phyloP scores from a whole-genome alignment of 2,329 filamentous ascomycete species.

The Tolypocladium ovalisporum region DNA sequence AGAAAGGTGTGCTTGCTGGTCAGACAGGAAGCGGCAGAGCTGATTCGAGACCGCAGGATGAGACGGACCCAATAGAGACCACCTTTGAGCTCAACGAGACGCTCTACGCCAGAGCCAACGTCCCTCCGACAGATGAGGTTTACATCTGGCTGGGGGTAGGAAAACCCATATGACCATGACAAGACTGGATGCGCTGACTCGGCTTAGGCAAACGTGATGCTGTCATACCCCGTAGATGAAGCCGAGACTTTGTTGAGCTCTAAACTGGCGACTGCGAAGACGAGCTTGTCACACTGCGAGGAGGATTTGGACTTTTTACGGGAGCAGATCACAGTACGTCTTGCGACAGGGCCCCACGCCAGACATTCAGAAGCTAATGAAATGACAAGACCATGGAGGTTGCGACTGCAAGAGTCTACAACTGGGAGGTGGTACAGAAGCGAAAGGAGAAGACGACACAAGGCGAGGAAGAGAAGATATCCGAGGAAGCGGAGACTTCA shows the following conservation, averaged over 20 bases:
- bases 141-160: constrained; percentile 89
- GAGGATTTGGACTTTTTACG: constrained; percentile 93
- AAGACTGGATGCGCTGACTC: not conserved
- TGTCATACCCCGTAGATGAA: constrained; percentile 84
- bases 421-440: constrained; percentile 96
- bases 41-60: constrained; percentile 22
- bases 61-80: constrained; percentile 67
- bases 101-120: constrained; percentile 76
- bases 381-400: constrained; percentile 79
- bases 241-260: constrained; percentile 67
- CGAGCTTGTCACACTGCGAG: constrained; percentile 76
- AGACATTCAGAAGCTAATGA: constrained; percentile 5
- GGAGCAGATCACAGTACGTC: constrained; percentile 84
- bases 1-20: constrained; percentile 46
- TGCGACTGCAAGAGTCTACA: constrained; percentile 93
- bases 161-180: not conserved
- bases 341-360: not conserved
- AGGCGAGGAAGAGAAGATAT: constrained; percentile 30
- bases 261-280: constrained; percentile 70
- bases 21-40: not conserved
- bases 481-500: constrained; percentile 21
- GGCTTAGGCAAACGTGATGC: constrained; percentile 83
- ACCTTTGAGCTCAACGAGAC: constrained; percentile 97
- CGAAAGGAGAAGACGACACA: constrained; percentile 75
- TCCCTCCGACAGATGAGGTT: constrained; percentile 79